A percentile compares a stretch with the other conserved stretches of the same genome.
These are phyloP conservation scores for Aspergillus sp. DNA, from an alignment of 2,329 filamentous ascomycete species.

Conservation along the genomic window DNA sequence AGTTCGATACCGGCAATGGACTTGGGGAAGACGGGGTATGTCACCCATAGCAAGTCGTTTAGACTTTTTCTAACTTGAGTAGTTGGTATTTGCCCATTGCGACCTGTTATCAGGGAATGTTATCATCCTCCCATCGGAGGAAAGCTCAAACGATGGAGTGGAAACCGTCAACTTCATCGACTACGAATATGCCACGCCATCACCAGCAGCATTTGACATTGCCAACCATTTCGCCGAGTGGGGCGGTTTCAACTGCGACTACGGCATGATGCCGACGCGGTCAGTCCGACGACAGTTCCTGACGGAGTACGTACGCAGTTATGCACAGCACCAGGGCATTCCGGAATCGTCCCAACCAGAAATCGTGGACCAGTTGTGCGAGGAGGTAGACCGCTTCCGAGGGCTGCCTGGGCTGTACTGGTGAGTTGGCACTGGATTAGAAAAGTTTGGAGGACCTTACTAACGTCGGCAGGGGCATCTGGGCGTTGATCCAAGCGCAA, in stretches of 20 bases:
- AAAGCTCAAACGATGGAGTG: constrained; percentile 37
- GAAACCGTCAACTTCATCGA: constrained; percentile 83
- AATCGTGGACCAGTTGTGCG: constrained; percentile 68
- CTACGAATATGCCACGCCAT: constrained; percentile 95
- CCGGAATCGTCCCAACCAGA: constrained; percentile 50
- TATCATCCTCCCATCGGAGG: constrained; percentile 65
- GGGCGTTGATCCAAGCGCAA: constrained; percentile 89
- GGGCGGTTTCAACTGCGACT: constrained; percentile 96
- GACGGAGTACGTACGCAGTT: constrained; percentile 75
- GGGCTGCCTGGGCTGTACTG: constrained; percentile 86
- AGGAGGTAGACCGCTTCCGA: constrained; percentile 82
- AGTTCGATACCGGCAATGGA: constrained; percentile 74
- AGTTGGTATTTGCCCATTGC: constrained; percentile 92
- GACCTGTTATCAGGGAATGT: constrained; percentile 96
- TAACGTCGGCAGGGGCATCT: constrained; percentile 75
- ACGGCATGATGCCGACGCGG: constrained; percentile 74
- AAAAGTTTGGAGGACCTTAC: background rate
- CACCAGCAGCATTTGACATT: constrained; percentile 92
- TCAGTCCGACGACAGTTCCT: constrained; percentile 78
- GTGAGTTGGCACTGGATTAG: constrained; percentile 25
- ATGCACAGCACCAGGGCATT: constrained; percentile 54
- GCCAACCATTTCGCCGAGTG: constrained; percentile 98
- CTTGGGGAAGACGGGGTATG: constrained; percentile 71
- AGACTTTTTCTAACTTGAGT: constrained; percentile 6
- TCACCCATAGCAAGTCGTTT: constrained; percentile 2